These are phyloP conservation scores for Podaxis rugospora DNA, from an alignment of 768 basidiomycete species.

Conservation along the genomic window DNA sequence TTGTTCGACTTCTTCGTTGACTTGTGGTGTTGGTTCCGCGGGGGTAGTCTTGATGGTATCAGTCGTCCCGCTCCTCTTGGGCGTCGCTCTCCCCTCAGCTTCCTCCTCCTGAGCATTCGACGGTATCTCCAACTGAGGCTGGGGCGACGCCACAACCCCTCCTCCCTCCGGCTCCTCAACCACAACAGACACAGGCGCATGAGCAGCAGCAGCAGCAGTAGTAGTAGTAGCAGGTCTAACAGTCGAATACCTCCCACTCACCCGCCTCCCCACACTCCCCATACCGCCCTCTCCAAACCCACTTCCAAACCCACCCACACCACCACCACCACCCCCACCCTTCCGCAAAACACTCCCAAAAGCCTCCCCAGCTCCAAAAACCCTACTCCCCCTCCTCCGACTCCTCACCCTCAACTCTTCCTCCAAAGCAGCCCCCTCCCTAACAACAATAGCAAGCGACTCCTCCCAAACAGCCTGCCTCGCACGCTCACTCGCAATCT, in stretches of 20 bases:
- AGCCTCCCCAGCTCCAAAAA: conserved; percentile 36
- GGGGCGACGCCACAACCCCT: too few relatives aligned
- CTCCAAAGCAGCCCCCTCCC: conserved; percentile 83
- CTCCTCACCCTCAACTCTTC: conserved; percentile 64
- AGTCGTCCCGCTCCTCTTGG: conserved; percentile 1
- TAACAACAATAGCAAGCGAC: conserved; percentile 80
- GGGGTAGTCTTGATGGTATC: conserved; percentile 11
- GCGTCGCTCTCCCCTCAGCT: background rate
- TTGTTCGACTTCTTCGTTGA: conserved; percentile 11
- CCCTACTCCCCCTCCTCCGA: conserved; percentile 53
- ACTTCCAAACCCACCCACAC: background rate
- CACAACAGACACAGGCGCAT: background rate
- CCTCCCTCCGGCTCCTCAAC: background rate
- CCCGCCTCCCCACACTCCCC: background rate
- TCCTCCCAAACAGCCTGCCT: conserved; percentile 83
- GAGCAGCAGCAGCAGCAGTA: background rate
- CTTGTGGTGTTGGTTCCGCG: conserved; percentile 3
- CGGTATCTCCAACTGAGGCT: background rate
- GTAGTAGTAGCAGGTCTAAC: background rate
- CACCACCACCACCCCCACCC: background rate
- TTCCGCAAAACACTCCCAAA: background rate
- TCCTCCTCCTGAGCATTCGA: background rate
- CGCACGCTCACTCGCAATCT: conserved; percentile 59
- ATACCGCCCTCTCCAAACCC: conserved; percentile 12
- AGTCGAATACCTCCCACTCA: background rate